A percentile compares a stretch with the other conserved stretches of the same genome.
Conservation (phyloP, 2,329 filamentous ascomycete species). For the Cercospora citrullina region DNA sequence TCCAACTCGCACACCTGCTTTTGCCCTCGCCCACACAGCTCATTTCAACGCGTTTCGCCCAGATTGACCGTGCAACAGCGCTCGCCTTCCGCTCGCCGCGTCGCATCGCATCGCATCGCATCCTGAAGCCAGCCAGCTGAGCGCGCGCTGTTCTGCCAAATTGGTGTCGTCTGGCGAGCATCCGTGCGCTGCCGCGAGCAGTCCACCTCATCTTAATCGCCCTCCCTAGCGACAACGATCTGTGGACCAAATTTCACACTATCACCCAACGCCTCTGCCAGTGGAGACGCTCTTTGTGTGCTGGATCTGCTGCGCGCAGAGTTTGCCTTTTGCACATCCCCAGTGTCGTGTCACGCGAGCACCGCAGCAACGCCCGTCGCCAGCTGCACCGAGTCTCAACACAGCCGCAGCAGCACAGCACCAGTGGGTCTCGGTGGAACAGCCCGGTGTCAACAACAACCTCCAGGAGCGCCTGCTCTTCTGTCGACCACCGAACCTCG, state of each 20-base stretch:
- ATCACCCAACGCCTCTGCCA: background rate
- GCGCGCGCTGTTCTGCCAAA: background rate
- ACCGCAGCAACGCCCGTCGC: constrained; percentile 9
- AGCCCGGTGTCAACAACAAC: background rate
- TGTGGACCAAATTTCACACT: constrained; percentile 1
- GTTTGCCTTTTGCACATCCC: background rate
- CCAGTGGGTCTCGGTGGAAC: background rate
- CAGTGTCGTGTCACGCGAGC: constrained; percentile 3
- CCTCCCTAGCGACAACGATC: constrained; percentile 6
- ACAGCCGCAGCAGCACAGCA: background rate
- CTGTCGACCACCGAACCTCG: constrained; percentile 10
- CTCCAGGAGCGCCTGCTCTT: background rate
- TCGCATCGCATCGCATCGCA: background rate
- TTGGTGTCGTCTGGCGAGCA: background rate
- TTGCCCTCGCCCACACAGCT: background rate
- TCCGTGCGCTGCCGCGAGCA: constrained; percentile 1
- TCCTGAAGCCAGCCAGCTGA: background rate
- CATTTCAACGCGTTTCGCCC: constrained; percentile 3
- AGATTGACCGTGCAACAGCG: background rate
- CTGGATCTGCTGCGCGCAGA: background rate
- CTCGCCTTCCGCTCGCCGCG: background rate
- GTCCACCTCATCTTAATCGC: constrained; percentile 4
- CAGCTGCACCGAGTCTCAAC: constrained; percentile 3
- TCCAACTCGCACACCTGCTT: background rate
- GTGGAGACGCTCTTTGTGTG: background rate